These are phyloP conservation scores for Diaporthe ilicicola DNA, from an alignment of 2,329 filamentous ascomycete species.

Conservation along the genomic window DNA sequence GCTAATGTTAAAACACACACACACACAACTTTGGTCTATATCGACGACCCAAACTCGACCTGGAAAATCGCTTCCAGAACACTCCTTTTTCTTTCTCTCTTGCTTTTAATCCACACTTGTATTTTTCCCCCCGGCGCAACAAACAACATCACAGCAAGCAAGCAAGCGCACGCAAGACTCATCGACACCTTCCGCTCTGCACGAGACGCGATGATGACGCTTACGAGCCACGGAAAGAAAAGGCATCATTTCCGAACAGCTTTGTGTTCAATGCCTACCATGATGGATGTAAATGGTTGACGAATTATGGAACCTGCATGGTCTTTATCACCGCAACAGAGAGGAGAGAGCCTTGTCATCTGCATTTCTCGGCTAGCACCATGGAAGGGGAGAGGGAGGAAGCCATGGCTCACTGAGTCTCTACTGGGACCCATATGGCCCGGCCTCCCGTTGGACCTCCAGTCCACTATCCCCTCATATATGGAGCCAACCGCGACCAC, in stretches of 20 bases:
- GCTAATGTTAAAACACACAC: conserved; percentile 32
- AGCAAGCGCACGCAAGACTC: conserved; percentile 34
- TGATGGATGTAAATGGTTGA: conserved; percentile 71
- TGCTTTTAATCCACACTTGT: conserved; percentile 28
- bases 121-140: conserved; percentile 22
- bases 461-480: neutral
- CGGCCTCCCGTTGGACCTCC: neutral
- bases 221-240: conserved; percentile 23
- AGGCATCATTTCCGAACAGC: conserved; percentile 18
- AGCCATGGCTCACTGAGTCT: neutral
- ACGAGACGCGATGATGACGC: conserved; percentile 37
- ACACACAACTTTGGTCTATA: conserved; percentile 21
- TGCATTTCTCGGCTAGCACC: conserved; percentile 24
- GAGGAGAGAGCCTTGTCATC: conserved; percentile 25
- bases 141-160: conserved; percentile 19
- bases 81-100: conserved; percentile 20
- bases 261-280: conserved; percentile 24
- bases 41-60: conserved; percentile 13
- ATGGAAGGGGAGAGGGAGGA: neutral
- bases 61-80: conserved; percentile 9
- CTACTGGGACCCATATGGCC: neutral
- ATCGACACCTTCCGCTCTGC: conserved; percentile 27
- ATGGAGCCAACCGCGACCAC: neutral
- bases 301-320: conserved; percentile 49
- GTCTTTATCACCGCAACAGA: conserved; percentile 35